These are phyloP conservation scores for Rhizopus stolonifer DNA, from an alignment of 371 early-diverging fungal species.

Conservation along the genomic window DNA sequence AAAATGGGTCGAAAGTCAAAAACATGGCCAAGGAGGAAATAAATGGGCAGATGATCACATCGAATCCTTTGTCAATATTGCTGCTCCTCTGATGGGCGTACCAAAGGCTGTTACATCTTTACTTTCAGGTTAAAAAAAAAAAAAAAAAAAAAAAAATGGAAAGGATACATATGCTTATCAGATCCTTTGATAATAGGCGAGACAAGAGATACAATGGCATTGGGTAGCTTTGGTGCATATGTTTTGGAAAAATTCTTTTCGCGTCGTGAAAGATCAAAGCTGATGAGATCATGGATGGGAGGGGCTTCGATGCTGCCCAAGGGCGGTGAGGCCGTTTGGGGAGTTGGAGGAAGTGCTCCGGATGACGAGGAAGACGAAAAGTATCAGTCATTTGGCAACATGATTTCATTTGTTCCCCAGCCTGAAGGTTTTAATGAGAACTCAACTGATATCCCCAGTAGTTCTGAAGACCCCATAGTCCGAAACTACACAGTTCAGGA, in stretches of 20 bases:
- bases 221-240: constrained; percentile 76
- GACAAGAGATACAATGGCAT: constrained; percentile 84
- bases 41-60: constrained; percentile 85
- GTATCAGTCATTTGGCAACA: constrained; percentile 39
- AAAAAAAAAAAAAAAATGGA: constrained; percentile 23
- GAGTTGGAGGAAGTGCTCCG: constrained; percentile 61
- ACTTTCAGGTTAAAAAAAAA: too few species aligned
- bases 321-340: constrained; percentile 88
- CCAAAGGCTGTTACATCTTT: constrained; percentile 82
- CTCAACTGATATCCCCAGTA: constrained; percentile 14
- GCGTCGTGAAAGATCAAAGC: constrained; percentile 68
- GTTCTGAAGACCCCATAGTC: constrained; percentile 7
- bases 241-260: constrained; percentile 87
- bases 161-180: not conserved
- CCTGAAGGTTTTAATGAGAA: constrained; percentile 21
- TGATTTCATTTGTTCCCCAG: constrained; percentile 37
- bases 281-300: constrained; percentile 89
- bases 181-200: constrained; percentile 52
- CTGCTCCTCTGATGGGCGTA: constrained; percentile 87
- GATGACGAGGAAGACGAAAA: constrained; percentile 50
- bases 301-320: constrained; percentile 80
- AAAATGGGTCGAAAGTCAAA: constrained; percentile 84
- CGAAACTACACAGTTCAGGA: constrained; percentile 57
- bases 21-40: constrained; percentile 74
- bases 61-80: constrained; percentile 83